A percentile compares a stretch with the other conserved stretches of the same genome.
Conservation (phyloP, 495 filamentous ascomycete genomes). For the Cercophora sp. region DNA sequence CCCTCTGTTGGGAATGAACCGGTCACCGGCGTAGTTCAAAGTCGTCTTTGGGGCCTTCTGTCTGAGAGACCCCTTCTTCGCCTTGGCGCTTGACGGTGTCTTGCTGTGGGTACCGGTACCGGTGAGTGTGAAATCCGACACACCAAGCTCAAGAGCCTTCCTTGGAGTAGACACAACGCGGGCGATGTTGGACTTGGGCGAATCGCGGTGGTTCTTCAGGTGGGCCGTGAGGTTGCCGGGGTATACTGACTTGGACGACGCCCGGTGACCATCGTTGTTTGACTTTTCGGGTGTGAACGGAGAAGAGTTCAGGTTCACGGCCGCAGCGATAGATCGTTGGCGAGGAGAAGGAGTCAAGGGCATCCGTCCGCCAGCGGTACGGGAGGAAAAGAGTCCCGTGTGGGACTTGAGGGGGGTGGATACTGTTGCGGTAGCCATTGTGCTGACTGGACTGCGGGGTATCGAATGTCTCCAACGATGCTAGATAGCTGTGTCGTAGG, state of each 20-base stretch:
- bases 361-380: slow-evolving; percentile 90
- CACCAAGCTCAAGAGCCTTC: slow-evolving; percentile 80
- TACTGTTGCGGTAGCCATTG: slow-evolving; percentile 84
- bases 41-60: slow-evolving; percentile 74
- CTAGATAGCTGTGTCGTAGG: slow-evolving; percentile 7
- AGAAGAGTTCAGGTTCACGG: slow-evolving; percentile 56
- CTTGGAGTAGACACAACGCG: slow-evolving; percentile 60
- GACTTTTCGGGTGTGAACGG: slow-evolving; percentile 76
- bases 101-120: slow-evolving; percentile 68
- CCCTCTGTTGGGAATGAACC: slow-evolving; percentile 90
- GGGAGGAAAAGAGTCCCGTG: slow-evolving; percentile 83
- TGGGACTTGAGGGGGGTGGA: slow-evolving; percentile 93
- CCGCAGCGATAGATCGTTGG: slow-evolving; percentile 37
- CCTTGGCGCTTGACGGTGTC: slow-evolving; percentile 65
- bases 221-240: slow-evolving; percentile 65
- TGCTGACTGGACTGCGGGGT: slow-evolving; percentile 33
- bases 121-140: slow-evolving; percentile 87
- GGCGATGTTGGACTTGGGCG: slow-evolving; percentile 94
- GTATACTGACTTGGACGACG: slow-evolving; percentile 64
- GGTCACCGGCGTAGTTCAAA: slow-evolving; percentile 78
- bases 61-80: slow-evolving; percentile 58
- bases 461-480: slow-evolving; percentile 43
- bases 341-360: slow-evolving; percentile 90
- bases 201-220: slow-evolving; percentile 65
- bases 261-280: slow-evolving; percentile 46